Evolutionary conservation across 2,329 filamentous ascomycete species (phyloP), one percentile per base, ranked within the genome.

Genomic region (Aspergillus tubingensis): DNA sequence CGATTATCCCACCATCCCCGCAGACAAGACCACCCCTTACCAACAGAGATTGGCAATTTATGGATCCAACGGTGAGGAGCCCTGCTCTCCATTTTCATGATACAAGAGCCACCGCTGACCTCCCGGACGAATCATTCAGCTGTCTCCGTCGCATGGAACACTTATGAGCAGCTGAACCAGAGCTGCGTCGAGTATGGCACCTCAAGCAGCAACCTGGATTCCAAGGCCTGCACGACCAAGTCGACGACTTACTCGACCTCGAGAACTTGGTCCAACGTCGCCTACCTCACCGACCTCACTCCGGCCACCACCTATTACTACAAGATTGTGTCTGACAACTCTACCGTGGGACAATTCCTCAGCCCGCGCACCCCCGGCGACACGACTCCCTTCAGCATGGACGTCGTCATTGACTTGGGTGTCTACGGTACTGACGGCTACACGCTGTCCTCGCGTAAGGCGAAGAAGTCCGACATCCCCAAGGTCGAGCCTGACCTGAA

Each of bases 221-320:
- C 65, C 6, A 57, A 78, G 50, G 72, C 75, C 2, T 86, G 83
- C 72, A 81, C 82, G 1, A 72, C 71, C 13, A 70, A 64, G 3
- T 82, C 83, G 0, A 73, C 76, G 7, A 86, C 83, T 1, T 86
- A 86, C 62, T 69, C 74, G 1, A 81, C 80, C 0, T 85, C 84
- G n/a, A 78, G 83, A 11, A 86, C 84, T 0, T 85, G 77, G 65
- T 79, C 79, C 38, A 82, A 85, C 63, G 74, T 75, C 0, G 84
- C 84, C 0, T 75, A 75, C 2, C 70, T 87, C 36, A 74, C 75
- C 0, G 75, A 68, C 6, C 71, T 87, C 19, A 72, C 71, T 0
- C 79, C 85, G 0, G 83, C 80, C 0, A 85, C 83, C 1, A 85
- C 79, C 0, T 87, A 87, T 71, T 87, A 84, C 75, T 87, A 87